Conservation (phyloP, 305 asterid species). For the Fraxinus ornus region DNA sequence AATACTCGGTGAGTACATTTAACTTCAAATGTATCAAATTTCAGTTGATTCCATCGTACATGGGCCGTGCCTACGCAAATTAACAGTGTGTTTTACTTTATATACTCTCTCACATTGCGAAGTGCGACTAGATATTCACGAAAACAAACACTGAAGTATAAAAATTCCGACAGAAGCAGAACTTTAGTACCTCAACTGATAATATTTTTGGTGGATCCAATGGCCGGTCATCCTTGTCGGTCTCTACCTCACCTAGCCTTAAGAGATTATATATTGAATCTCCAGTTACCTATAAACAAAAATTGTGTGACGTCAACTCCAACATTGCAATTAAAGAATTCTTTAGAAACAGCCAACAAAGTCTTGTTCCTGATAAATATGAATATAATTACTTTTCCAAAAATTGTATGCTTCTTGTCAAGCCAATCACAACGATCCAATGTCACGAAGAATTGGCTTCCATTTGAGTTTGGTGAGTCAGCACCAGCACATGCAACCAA, state of each 20-base stretch:
- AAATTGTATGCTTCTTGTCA: constrained; percentile 90
- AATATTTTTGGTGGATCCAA: constrained; percentile 77
- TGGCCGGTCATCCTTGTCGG: constrained; percentile 78
- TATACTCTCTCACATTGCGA: constrained; percentile 2
- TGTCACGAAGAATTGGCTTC: constrained; percentile 90
- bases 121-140: constrained; percentile 4
- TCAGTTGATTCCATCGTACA: background rate
- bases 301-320: constrained; percentile 18
- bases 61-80: background rate
- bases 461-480: constrained; percentile 77
- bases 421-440: constrained; percentile 87
- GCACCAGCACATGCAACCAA: constrained; percentile 91
- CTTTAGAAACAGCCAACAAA: background rate
- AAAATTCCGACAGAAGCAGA: constrained; percentile 23
- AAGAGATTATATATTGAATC: constrained; percentile 81
- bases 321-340: constrained; percentile 13
- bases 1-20: background rate
- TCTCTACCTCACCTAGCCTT: constrained; percentile 76
- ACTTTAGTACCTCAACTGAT: constrained; percentile 71
- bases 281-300: constrained; percentile 68
- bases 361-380: background rate
- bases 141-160: background rate
- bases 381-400: constrained; percentile 68
- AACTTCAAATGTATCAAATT: background rate
- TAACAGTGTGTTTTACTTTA: background rate